Evolutionary conservation across 2,329 filamentous ascomycete species (phyloP).

Genomic region (Cadophora sp.): DNA sequence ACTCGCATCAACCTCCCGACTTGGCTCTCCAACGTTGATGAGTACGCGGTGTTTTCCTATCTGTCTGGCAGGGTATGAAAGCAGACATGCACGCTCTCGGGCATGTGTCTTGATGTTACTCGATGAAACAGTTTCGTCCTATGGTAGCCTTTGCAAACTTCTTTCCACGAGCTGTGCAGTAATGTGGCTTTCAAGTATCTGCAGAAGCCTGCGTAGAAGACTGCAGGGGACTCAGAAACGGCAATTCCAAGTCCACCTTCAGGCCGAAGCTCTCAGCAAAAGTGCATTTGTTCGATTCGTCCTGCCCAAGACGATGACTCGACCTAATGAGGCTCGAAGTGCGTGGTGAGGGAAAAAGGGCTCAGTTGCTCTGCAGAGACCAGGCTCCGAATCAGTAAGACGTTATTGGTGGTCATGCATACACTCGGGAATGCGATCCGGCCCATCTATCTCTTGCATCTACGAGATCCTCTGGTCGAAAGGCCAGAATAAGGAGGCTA

Average conservation of each 20-base stretch:
- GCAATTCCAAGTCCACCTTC: background rate
- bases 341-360: background rate
- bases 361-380: no score
- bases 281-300: slow-evolving; percentile 5
- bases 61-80: background rate
- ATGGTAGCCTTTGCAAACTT: background rate
- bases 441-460: background rate
- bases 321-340: background rate
- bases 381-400: no score
- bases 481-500: background rate
- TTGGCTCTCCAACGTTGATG: slow-evolving; percentile 2
- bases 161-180: background rate
- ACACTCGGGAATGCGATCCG: background rate
- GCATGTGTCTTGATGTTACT: background rate
- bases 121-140: background rate
- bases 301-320: background rate
- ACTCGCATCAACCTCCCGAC: background rate
- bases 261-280: background rate
- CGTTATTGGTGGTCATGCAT: no score
- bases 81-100: background rate
- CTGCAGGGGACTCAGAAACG: background rate
- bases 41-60: no score
- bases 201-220: slow-evolving; percentile 4
- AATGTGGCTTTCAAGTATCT: background rate
- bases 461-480: background rate